Evolutionary conservation across 192 early-diverging fungal genomes (phyloP), one percentile per base, ranked within the genome.

Genomic region (Irineochytrium annulatum): DNA sequence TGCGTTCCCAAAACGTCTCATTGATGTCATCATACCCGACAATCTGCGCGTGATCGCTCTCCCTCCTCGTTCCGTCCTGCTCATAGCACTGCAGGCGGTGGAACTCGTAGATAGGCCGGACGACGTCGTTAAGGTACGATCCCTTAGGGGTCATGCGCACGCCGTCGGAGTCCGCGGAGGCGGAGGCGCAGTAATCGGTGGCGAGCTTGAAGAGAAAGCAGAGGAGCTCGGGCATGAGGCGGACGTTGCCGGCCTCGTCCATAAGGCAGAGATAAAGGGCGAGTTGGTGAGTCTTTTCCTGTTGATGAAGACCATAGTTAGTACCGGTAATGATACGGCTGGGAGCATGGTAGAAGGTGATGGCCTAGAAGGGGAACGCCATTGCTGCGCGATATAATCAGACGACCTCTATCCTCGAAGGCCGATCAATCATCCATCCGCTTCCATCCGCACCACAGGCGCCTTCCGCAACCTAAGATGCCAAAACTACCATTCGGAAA

Each of bases 131-230:
- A 33, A 92, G 67, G 64, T 84, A 92, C 41, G 80, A 79, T 32
- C 90, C 89, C 0, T 76, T 77, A 69, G 8, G 37, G 8, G 37
- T n/a, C 11, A 41, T 8, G n/a, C 37, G 37, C 11, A 41, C 37
- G n/a, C 37, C 37, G n/a, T n/a, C n/a, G n/a, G n/a, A n/a, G 8
- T 41, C 37, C 11, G 37, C 11, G n/a, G n/a, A n/a, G n/a, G 8
- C 37, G n/a, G 37, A 41, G 11, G 8, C 37, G 34, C 34, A 28
- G 52, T 85, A 82, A 48, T 87, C 85, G 3, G 69, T 60, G 0
- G 87, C 88, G 1, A 83, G 66, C 73, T 92, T 92, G 71, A 82
- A 92, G 24, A 92, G 53, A 51, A 92, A 92, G 67, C 90, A 90
- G 51, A 92, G 72, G 51, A 34, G 26, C 19, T 52, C 51, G 2